Conservation (phyloP, 306 rosid species). For the Vigna reflexopilosa region DNA sequence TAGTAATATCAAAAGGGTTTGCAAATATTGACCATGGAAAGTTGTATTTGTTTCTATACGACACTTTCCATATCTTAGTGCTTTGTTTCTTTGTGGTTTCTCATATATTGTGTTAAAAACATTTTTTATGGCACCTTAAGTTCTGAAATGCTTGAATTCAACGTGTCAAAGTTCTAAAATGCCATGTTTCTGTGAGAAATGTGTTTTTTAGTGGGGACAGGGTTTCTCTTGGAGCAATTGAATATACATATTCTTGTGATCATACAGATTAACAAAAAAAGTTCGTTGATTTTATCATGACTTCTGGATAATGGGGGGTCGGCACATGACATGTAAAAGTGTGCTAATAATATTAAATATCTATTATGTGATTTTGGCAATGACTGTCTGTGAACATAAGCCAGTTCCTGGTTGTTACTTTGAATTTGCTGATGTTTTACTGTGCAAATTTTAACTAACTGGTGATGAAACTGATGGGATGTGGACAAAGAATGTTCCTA, state of each 20-base stretch:
- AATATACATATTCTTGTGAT: slow-evolving; percentile 6
- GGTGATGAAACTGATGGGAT: too few species aligned
- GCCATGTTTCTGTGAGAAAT: slow-evolving; percentile 2
- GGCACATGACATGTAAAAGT: background rate
- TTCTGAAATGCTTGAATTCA: background rate
- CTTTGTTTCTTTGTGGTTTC: slow-evolving; percentile 2
- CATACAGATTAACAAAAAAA: slow-evolving; percentile 10
- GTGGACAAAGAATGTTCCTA: too few species aligned
- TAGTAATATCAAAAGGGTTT: slow-evolving; percentile 36
- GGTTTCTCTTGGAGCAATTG: slow-evolving; percentile 25
- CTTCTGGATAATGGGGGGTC: slow-evolving; percentile 5
- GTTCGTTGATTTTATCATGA: slow-evolving; percentile 38
- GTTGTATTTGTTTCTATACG: background rate
- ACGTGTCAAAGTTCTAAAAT: background rate
- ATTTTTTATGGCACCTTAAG: background rate
- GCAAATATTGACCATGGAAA: slow-evolving; percentile 23
- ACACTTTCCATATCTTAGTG: background rate
- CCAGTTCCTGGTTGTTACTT: too few species aligned
- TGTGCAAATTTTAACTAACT: too few species aligned
- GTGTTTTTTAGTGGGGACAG: slow-evolving; percentile 28
- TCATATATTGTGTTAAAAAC: background rate
- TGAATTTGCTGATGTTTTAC: too few species aligned
- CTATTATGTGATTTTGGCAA: too few species aligned
- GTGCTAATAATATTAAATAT: background rate
- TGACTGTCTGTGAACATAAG: too few species aligned